Percentiles rank a stretch among this genome's conserved stretches.
Conservation (phyloP, 805 yeast species). For the Ogataea parapolymorpha region DNA sequence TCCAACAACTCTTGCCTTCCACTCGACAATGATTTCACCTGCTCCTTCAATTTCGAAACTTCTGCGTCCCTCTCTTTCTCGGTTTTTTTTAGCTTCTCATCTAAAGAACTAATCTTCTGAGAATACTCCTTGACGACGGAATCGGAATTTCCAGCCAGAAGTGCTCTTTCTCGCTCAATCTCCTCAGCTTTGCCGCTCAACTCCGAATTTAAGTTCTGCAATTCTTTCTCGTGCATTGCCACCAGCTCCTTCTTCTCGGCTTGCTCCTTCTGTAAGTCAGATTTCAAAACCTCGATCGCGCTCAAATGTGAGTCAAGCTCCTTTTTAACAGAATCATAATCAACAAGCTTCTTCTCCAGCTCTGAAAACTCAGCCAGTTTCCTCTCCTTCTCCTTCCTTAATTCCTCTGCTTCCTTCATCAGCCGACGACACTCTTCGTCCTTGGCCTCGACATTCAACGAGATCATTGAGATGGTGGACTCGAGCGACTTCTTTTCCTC, state of each 20-base stretch:
- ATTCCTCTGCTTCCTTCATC: slow-evolving; percentile 13
- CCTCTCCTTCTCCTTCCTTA: slow-evolving; percentile 37
- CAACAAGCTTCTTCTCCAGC: slow-evolving; percentile 1
- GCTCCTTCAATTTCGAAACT: slow-evolving; percentile 15
- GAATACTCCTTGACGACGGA: slow-evolving; percentile 47
- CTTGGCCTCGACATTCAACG: slow-evolving; percentile 31
- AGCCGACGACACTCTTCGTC: slow-evolving; percentile 16
- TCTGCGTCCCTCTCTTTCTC: slow-evolving; percentile 12
- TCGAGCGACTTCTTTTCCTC: slow-evolving; percentile 10
- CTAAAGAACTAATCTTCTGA: slow-evolving; percentile 42
- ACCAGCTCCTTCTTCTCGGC: slow-evolving; percentile 2
- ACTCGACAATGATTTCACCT: neutral
- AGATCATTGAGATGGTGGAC: slow-evolving; percentile 32
- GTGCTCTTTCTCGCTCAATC: slow-evolving; percentile 48
- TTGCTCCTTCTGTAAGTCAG: slow-evolving; percentile 1
- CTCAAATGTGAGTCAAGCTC: neutral
- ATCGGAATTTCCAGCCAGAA: slow-evolving; percentile 48
- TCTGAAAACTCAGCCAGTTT: neutral
- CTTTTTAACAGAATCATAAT: neutral
- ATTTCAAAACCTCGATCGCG: neutral
- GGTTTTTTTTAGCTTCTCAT: slow-evolving; percentile 27
- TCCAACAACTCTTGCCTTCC: slow-evolving; percentile 4
- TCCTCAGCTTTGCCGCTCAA: slow-evolving; percentile 34
- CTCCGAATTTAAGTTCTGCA: slow-evolving; percentile 1
- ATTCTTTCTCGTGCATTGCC: neutral